These are phyloP conservation scores for Musa schizocarpa DNA, from an alignment of 176 grass and related monocot species.

Conservation along the genomic window DNA sequence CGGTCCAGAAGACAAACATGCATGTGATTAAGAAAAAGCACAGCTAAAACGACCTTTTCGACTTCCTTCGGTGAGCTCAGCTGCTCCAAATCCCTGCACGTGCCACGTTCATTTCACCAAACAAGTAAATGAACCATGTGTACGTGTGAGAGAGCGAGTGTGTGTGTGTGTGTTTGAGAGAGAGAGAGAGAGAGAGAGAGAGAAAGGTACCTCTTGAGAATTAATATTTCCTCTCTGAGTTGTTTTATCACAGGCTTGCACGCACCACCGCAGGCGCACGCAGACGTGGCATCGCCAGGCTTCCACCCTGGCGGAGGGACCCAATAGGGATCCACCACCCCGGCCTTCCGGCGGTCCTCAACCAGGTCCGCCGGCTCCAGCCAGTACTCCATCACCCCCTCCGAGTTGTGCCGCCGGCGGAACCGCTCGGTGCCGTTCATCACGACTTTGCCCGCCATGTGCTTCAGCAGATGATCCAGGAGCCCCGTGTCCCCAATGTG, in stretches of 20 bases:
- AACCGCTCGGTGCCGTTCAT: conserved; percentile 34
- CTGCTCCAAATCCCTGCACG: conserved; percentile 7
- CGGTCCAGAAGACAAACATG: too few species aligned
- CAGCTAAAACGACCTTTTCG: neutral
- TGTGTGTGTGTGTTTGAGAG: neutral
- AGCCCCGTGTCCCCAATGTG: conserved; percentile 65
- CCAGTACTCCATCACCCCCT: conserved; percentile 65
- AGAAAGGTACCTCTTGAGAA: conserved; percentile 20
- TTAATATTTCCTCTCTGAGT: conserved; percentile 21
- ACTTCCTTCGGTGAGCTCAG: neutral
- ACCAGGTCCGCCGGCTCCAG: conserved; percentile 57
- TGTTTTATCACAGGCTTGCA: conserved; percentile 3
- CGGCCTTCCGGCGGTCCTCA: conserved; percentile 27
- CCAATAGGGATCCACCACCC: conserved; percentile 48
- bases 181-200: neutral
- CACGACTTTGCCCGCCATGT: conserved; percentile 39
- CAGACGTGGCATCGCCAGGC: conserved; percentile 33
- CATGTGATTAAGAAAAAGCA: too few species aligned
- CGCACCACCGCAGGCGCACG: conserved; percentile 7
- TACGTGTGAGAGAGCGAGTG: too few species aligned
- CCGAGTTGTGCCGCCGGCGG: conserved; percentile 40
- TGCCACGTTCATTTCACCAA: neutral
- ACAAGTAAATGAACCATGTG: neutral
- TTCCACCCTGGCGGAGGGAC: conserved; percentile 62
- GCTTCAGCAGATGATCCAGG: conserved; percentile 69